Evolutionary conservation across 108 stramenopile genomes (phyloP).

Genomic region (Fragilariopsis cylindrus): DNA sequence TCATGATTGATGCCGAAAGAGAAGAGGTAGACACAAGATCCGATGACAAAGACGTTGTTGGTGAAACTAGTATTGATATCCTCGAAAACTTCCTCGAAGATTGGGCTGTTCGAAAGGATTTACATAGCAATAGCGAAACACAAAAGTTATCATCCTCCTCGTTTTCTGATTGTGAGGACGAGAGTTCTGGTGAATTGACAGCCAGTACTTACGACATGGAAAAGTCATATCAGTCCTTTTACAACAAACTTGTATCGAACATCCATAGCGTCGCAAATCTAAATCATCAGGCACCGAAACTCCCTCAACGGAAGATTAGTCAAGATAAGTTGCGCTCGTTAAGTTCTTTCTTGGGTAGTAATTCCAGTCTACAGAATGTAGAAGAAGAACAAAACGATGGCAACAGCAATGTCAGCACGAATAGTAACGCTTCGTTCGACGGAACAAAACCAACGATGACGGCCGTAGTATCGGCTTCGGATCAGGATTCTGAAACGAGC

Average conservation of each 20-base stretch:
- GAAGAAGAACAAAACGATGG: neutral
- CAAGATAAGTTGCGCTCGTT: conserved; percentile 8
- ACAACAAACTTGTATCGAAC: neutral
- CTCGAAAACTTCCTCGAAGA: neutral
- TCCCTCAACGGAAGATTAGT: conserved; percentile 9
- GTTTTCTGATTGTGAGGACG: neutral
- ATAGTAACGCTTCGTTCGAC: conserved; percentile 7
- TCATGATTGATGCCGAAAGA: neutral
- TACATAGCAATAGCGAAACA: neutral
- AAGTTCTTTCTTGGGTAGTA: conserved; percentile 2
- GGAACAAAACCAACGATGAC: neutral
- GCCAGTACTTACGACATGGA: conserved; percentile 7
- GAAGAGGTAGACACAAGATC: neutral
- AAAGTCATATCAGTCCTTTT: conserved; percentile 1
- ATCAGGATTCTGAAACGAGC: neutral
- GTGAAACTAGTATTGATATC: conserved; percentile 7
- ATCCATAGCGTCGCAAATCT: neutral
- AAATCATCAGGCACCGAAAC: conserved; percentile 11
- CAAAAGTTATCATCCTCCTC: neutral
- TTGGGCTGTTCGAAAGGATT: neutral
- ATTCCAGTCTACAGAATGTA: neutral
- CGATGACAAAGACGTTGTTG: neutral
- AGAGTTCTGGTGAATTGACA: conserved; percentile 6
- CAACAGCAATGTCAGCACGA: neutral
- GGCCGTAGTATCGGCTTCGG: too few species aligned